Percentiles rank a stretch among this genome's conserved stretches.
Conservation (phyloP, 2,329 filamentous ascomycete species). For the Xylaria arbuscula region DNA sequence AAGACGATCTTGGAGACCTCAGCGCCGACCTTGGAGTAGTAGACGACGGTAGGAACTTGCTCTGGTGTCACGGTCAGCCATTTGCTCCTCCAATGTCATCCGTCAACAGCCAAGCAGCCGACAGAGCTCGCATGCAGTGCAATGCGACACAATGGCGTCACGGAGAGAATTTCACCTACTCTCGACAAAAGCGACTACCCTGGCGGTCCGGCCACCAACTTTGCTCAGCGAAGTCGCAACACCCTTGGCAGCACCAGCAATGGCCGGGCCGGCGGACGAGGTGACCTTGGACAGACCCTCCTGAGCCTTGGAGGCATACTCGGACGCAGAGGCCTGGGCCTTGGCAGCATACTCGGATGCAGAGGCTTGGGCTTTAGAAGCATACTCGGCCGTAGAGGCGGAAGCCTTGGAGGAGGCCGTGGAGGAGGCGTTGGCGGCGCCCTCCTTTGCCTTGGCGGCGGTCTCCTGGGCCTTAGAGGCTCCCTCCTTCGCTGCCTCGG, state of each 20-base stretch:
- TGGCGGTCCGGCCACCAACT: slow-evolving; percentile 85
- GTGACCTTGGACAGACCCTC: slow-evolving; percentile 86
- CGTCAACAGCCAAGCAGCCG: background rate
- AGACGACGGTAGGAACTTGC: slow-evolving; percentile 85
- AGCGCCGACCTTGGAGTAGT: slow-evolving; percentile 89
- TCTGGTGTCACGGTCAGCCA: slow-evolving; percentile 61
- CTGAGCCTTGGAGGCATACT: slow-evolving; percentile 73
- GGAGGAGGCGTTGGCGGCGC: background rate
- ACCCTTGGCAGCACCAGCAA: slow-evolving; percentile 77
- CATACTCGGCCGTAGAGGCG: background rate
- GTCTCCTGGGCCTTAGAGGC: background rate
- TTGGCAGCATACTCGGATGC: slow-evolving; percentile 55
- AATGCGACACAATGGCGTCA: background rate
- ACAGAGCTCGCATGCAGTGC: slow-evolving; percentile 11
- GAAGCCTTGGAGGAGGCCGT: background rate
- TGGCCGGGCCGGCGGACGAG: slow-evolving; percentile 80
- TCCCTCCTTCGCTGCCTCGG: background rate
- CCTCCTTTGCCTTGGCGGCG: background rate
- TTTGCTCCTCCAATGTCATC: background rate
- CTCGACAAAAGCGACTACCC: slow-evolving; percentile 82
- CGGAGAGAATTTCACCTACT: slow-evolving; percentile 69
- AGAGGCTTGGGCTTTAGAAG: background rate
- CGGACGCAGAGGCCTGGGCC: slow-evolving; percentile 56
- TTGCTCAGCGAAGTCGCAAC: slow-evolving; percentile 74
- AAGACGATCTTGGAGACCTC: slow-evolving; percentile 91